These are phyloP conservation scores for Acmispon strigosus DNA, from an alignment of 306 rosid genomes.

Conservation along the genomic window DNA sequence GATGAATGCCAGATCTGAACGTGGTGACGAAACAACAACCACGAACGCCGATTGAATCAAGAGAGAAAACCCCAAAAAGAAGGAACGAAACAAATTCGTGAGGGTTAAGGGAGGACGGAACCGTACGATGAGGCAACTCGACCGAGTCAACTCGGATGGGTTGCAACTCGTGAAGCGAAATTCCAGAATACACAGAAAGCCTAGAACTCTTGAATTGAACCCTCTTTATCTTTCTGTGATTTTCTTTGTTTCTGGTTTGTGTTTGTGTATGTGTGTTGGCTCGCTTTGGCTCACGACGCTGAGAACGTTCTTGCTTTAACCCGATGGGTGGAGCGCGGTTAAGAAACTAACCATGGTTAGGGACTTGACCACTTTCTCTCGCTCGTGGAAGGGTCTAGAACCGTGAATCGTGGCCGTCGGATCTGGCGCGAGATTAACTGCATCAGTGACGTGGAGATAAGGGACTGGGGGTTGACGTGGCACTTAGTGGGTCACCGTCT, in stretches of 20 bases:
- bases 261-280: not conserved
- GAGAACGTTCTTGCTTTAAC: constrained; percentile 44
- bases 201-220: too few relatives aligned
- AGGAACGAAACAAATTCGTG: not conserved
- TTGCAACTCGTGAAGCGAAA: constrained; percentile 10
- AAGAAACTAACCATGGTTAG: constrained; percentile 34
- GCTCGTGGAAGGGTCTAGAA: constrained; percentile 74
- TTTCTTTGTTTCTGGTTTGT: not conserved
- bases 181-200: constrained; percentile 11
- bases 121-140: constrained; percentile 28
- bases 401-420: constrained; percentile 26
- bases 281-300: constrained; percentile 13
- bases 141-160: constrained; percentile 36
- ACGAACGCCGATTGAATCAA: not conserved
- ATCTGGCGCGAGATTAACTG: constrained; percentile 26
- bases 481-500: constrained; percentile 15
- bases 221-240: not conserved
- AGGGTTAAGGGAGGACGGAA: constrained; percentile 14
- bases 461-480: constrained; percentile 42
- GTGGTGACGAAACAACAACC: not conserved
- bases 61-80: not conserved
- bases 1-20: constrained; percentile 48
- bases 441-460: constrained; percentile 51
- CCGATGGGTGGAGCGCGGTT: constrained; percentile 31
- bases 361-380: constrained; percentile 23